These are phyloP conservation scores for Euphorbia lathyris DNA, from an alignment of 345 rosid species.

Conservation along the genomic window DNA sequence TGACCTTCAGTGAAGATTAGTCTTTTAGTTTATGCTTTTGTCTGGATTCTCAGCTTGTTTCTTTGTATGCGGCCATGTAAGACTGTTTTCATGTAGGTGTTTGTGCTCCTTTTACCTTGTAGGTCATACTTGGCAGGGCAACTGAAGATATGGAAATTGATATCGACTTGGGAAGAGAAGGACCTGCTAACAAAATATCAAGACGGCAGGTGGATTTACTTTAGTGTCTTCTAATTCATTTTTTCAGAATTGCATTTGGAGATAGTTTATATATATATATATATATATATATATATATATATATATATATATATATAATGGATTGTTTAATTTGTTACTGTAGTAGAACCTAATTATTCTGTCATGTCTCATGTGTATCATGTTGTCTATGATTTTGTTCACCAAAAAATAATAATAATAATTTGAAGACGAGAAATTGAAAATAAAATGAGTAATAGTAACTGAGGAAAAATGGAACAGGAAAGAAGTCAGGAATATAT, in stretches of 20 bases:
- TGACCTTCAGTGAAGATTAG: not conserved
- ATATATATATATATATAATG: no score
- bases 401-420: not conserved
- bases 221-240: not conserved
- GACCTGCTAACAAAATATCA: constrained; percentile 34
- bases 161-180: constrained; percentile 32
- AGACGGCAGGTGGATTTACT: constrained; percentile 29
- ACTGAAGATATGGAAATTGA: constrained; percentile 32
- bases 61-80: not conserved
- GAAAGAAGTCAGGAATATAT: not conserved
- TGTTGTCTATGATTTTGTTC: constrained; percentile 3
- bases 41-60: constrained; percentile 1
- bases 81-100: constrained; percentile 1
- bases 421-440: not conserved
- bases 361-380: not conserved
- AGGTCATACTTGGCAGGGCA: constrained; percentile 33
- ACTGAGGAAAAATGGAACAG: not conserved
- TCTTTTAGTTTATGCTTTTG: not conserved
- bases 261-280: no score
- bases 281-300: no score
- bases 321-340: no score
- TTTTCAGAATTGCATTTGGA: not conserved
- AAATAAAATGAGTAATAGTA: not conserved
- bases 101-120: not conserved
- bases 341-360: not conserved